Evolutionary conservation across 257 asterid genomes (phyloP).

Genomic region (Salvia rosmarinus): DNA sequence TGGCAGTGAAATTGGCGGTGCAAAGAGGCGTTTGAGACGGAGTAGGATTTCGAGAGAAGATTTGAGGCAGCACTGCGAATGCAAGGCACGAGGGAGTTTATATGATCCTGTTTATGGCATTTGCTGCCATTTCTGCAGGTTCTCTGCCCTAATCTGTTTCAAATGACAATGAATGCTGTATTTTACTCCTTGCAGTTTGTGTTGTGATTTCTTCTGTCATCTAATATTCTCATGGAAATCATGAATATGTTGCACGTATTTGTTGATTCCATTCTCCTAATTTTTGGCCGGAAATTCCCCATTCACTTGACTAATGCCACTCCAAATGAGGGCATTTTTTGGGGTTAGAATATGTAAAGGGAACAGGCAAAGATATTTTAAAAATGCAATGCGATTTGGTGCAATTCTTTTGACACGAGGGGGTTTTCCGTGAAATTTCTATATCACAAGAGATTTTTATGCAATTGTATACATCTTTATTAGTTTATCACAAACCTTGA

Average conservation of each 20-base stretch:
- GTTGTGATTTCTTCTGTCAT: not conserved
- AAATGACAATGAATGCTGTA: not conserved
- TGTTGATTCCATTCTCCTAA: not conserved
- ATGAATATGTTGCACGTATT: not conserved
- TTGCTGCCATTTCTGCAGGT: constrained; percentile 96
- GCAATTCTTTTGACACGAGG: not conserved
- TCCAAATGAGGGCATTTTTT: not conserved
- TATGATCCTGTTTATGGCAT: constrained; percentile 75
- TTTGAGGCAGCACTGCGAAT: constrained; percentile 57
- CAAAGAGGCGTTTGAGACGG: constrained; percentile 33
- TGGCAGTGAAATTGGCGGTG: constrained; percentile 42
- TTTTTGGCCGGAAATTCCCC: not conserved
- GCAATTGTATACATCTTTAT: not conserved
- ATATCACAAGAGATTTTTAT: too few relatives aligned
- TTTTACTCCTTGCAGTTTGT: not conserved
- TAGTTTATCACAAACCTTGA: not conserved
- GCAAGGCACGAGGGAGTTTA: constrained; percentile 71
- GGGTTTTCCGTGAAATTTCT: not conserved
- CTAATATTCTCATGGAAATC: not conserved
- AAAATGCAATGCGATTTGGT: not conserved
- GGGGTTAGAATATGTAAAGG: not conserved
- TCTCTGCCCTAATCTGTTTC: not conserved
- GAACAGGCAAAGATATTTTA: not conserved
- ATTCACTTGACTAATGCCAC: not conserved
- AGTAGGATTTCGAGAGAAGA: constrained; percentile 47